Evolutionary conservation across 495 filamentous ascomycete genomes (phyloP), one percentile per base, ranked within the genome.

Genomic region (Bryoglossum gracile): DNA sequence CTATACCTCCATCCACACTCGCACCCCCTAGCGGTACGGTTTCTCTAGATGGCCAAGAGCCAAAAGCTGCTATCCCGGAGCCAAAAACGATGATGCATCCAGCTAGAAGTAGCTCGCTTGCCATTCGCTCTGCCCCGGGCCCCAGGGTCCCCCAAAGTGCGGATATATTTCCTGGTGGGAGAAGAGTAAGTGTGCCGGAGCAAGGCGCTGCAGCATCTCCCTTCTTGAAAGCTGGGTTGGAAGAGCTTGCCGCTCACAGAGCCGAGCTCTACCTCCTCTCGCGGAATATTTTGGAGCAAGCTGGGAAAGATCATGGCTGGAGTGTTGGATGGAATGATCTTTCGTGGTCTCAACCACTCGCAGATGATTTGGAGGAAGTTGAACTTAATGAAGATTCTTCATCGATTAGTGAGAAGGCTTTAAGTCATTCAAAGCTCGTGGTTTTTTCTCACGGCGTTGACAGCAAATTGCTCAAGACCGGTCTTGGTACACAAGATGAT

Each of bases 201-300:
- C 54, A 36, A n/a, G 46, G 60, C 10, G 51, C 46, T 3, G 17
- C 44, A 13, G 10, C 59, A 10, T 51, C 70, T 1, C 44, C 56
- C 0, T 74, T 71, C 48, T 57, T 74, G 5, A 87, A 81, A 57
- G 70, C 78, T 8, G 89, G 89, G 0, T 68, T 87, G 8, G 83
- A 92, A 61, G 84, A 94, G 34, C 70, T 97, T n/a, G 86, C 89
- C 33, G 84, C 83, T 22, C 78, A 74, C 43, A 73, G 91, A 62
- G 91, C 84, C 18, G 86, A 94, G 55, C 69, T 98, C 4, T 78
- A 84, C 49, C 64, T 86, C n/a, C 64, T 97, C 24, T 87, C 84
- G 13, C 73, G 91, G 53, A 86, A 83, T 38, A 75, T 87, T 11
- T 71, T 96, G 3, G 84, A 90, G 55, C 75, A 77, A 45, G 73